Percentiles rank a stretch among this genome's conserved stretches.
Evolutionary conservation across 495 filamentous ascomycete genomes (phyloP).

Genomic region (Penicillium silybi): DNA sequence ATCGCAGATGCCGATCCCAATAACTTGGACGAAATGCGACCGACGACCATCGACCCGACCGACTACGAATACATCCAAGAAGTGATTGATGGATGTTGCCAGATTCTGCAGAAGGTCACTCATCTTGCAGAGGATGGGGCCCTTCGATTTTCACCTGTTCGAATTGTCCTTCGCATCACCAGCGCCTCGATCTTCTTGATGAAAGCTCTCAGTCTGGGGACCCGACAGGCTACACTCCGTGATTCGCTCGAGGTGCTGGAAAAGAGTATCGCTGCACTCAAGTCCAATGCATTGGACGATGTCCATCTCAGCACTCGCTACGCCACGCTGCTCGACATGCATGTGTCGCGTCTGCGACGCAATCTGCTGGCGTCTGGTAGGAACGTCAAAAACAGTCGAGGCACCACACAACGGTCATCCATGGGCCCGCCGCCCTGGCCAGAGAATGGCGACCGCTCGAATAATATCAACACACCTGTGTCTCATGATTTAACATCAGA

Average conservation of each 20-base stretch:
- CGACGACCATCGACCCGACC: slow-evolving; percentile 48
- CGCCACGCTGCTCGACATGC: slow-evolving; percentile 47
- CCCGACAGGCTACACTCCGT: slow-evolving; percentile 44
- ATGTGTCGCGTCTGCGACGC: slow-evolving; percentile 42
- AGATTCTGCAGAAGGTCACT: slow-evolving; percentile 46
- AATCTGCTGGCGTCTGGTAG: slow-evolving; percentile 40
- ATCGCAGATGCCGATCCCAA: slow-evolving; percentile 39
- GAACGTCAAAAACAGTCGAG: slow-evolving; percentile 20
- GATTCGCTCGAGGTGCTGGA: slow-evolving; percentile 48
- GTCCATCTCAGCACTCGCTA: slow-evolving; percentile 51
- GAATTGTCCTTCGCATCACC: slow-evolving; percentile 49
- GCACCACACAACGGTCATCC: slow-evolving; percentile 23
- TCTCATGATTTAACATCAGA: slow-evolving; percentile 30
- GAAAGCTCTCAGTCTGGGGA: slow-evolving; percentile 51
- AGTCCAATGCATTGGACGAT: slow-evolving; percentile 49
- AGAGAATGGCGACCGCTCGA: slow-evolving; percentile 21
- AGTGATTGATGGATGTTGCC: slow-evolving; percentile 51
- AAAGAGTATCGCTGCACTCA: slow-evolving; percentile 43
- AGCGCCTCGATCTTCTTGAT: slow-evolving; percentile 52
- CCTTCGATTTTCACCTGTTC: slow-evolving; percentile 48
- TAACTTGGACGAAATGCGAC: slow-evolving; percentile 34
- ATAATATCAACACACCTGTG: slow-evolving; percentile 17
- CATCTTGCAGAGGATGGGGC: slow-evolving; percentile 40
- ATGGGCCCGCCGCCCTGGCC: slow-evolving; percentile 31
- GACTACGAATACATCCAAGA: slow-evolving; percentile 56